Conservation (phyloP, 495 filamentous ascomycete species). For the Penicillium coffeae region DNA sequence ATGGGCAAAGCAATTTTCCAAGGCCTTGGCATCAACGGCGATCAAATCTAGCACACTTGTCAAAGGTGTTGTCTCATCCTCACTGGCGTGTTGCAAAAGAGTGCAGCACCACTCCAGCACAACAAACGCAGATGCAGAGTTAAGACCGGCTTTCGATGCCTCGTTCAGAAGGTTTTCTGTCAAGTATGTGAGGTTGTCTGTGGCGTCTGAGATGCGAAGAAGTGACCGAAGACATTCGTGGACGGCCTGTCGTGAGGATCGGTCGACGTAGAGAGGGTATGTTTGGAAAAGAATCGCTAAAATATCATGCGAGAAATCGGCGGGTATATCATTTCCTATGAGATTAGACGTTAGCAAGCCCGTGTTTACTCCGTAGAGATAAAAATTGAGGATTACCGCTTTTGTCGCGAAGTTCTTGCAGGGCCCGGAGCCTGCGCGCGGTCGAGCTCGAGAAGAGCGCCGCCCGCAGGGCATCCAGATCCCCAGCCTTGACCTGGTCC, state of each 20-base stretch:
- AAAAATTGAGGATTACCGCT: slow-evolving; percentile 29
- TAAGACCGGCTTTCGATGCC: slow-evolving; percentile 67
- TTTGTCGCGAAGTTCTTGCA: slow-evolving; percentile 47
- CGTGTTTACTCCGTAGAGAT: not conserved
- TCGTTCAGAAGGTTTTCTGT: slow-evolving; percentile 58
- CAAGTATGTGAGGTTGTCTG: slow-evolving; percentile 55
- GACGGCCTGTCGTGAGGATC: slow-evolving; percentile 74
- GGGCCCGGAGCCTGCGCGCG: slow-evolving; percentile 43
- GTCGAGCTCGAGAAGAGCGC: slow-evolving; percentile 48
- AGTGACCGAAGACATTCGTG: slow-evolving; percentile 69
- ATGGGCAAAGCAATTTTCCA: slow-evolving; percentile 73
- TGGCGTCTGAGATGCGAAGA: slow-evolving; percentile 47
- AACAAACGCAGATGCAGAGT: slow-evolving; percentile 78
- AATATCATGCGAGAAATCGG: slow-evolving; percentile 37
- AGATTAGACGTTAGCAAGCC: slow-evolving; percentile 8
- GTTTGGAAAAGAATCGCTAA: slow-evolving; percentile 76
- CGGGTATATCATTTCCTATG: slow-evolving; percentile 33
- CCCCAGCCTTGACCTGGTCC: slow-evolving; percentile 46
- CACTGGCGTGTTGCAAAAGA: slow-evolving; percentile 58
- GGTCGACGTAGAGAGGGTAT: slow-evolving; percentile 82
- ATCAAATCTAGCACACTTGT: slow-evolving; percentile 61
- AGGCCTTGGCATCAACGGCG: slow-evolving; percentile 56
- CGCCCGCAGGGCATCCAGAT: slow-evolving; percentile 43
- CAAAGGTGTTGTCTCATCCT: slow-evolving; percentile 55
- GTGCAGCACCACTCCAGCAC: slow-evolving; percentile 84